Evolutionary conservation across 2,329 filamentous ascomycete genomes (phyloP), one percentile per base, ranked within the genome.

Genomic region (Fusarium pilosicola): DNA sequence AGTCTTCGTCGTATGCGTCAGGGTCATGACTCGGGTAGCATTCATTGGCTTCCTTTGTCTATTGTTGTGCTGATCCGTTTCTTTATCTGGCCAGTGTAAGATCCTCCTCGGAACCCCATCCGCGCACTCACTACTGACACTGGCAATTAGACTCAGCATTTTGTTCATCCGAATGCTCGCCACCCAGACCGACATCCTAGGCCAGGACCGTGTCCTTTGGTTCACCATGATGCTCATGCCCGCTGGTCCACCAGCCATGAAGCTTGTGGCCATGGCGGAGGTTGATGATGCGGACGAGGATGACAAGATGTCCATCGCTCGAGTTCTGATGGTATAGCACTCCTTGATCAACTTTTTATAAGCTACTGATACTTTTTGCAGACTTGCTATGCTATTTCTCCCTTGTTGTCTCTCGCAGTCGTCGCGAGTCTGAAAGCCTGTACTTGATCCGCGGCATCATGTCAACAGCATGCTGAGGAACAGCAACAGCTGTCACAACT

Each of bases 221-320:
- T 72, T 72, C 26, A 61, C 64, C 13, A 68, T 72, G 64, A 72
- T 72, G 70, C 20, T 72, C 4, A 72, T 72, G 70, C 70, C 70
- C 5, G 45, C 70, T 2, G 70, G 70, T 5, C 70, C 70, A 1
- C 68, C 70, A 0, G 70, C 70, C 18, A 72, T 72, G 70, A 72
- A 72, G 63, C 39, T 72, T 0, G 55, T 72, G 36, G 70, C 70
- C 17, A 72, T 72, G 70, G 70, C 70, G 3, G 70, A 72, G 49
- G 65, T 65, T 7, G 70, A 72, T 4, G 69, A 72, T 7, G 70
- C 70, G 1, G 70, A 73, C 15, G 70, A 72, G 17, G 49, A 72
- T 15, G 70, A 72, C 55, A 72, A 73, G 17, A 72, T 72, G 70
- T 72, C 70, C 3, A 72, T 72, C 20, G 64, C 70, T 5, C 57